phyloP scores from a whole-genome alignment of 2,329 filamentous ascomycete species.

The Venturia nashicola region DNA sequence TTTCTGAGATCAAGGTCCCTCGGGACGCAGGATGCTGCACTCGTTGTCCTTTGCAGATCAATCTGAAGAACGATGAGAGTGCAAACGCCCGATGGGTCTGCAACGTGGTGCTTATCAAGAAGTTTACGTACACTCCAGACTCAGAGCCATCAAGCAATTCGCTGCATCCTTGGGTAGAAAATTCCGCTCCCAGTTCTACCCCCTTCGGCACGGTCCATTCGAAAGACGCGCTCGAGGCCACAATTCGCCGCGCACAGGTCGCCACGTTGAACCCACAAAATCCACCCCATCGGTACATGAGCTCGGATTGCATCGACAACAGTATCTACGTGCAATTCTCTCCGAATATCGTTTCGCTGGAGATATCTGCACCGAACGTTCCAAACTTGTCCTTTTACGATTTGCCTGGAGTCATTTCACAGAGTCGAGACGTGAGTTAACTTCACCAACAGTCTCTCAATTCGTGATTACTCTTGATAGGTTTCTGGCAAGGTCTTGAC shows the following conservation, averaged over 20 bases:
- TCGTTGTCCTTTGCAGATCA: constrained; percentile 63
- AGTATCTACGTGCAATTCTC: constrained; percentile 53
- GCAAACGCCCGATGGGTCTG: constrained; percentile 52
- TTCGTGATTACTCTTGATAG: no score
- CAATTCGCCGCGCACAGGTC: constrained; percentile 62
- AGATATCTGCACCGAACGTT: constrained; percentile 59
- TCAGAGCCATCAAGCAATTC: constrained; percentile 27
- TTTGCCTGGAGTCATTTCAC: constrained; percentile 69
- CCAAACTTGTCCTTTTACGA: constrained; percentile 75
- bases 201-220: constrained; percentile 53
- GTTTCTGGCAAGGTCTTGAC: no score
- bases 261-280: constrained; percentile 57
- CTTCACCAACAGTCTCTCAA: background rate
- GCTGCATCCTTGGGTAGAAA: constrained; percentile 54
- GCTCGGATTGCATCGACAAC: background rate
- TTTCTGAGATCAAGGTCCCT: constrained; percentile 56
- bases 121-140: constrained; percentile 39
- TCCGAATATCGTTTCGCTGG: constrained; percentile 66
- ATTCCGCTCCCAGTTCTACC: constrained; percentile 24
- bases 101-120: constrained; percentile 50
- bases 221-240: constrained; percentile 50
- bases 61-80: constrained; percentile 25
- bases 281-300: background rate
- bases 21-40: constrained; percentile 64
- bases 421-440: constrained; percentile 37